Conservation (phyloP, 148 eudicot genomes). For the Vaccinium vitisidaea region DNA sequence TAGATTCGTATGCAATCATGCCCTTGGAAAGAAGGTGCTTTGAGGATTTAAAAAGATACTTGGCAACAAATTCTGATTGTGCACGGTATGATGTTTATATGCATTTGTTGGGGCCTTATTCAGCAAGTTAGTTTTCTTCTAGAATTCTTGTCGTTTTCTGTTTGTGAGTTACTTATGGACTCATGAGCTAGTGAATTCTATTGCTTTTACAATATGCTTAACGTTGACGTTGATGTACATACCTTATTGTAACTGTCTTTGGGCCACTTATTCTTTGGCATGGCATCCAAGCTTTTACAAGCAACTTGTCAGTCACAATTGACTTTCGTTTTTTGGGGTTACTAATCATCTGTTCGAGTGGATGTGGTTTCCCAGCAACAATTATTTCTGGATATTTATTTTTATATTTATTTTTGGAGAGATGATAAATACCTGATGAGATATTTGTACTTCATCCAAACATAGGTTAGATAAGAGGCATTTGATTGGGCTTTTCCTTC, state of each 20-base stretch:
- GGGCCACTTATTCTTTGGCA: neutral
- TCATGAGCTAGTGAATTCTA: neutral
- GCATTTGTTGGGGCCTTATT: neutral
- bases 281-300: neutral
- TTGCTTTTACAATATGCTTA: neutral
- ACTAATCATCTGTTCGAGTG: neutral
- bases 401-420: neutral
- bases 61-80: conserved; percentile 77
- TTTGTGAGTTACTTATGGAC: neutral
- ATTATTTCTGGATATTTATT: neutral
- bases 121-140: neutral
- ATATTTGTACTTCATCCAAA: neutral
- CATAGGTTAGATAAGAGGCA: neutral
- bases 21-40: conserved; percentile 78
- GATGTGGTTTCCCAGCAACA: neutral
- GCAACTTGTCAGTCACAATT: neutral
- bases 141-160: neutral
- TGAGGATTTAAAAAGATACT: conserved; percentile 66
- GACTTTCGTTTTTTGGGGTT: neutral
- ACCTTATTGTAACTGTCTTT: neutral
- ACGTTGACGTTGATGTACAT: neutral
- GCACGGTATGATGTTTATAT: conserved; percentile 43
- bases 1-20: conserved; percentile 31
- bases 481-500: neutral
- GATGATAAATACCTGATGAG: neutral